phyloP scores from a whole-genome alignment of 2,329 filamentous ascomycete genomes.

The Colletotrichum lupini region DNA sequence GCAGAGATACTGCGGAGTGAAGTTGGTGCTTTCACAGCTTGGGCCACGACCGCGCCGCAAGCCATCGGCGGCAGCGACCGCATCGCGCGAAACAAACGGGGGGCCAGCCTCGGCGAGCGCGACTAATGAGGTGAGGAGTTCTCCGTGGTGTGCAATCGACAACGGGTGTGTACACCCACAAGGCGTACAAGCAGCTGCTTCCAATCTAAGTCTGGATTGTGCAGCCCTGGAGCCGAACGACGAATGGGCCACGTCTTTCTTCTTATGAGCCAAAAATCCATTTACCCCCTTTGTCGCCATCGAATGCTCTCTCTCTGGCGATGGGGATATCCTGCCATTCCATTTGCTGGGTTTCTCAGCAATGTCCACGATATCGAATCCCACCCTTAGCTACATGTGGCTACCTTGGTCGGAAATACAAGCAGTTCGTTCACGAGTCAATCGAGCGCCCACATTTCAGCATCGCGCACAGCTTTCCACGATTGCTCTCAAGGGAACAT shows the following conservation, averaged over 20 bases:
- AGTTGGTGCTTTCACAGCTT: background rate
- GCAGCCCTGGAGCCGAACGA: background rate
- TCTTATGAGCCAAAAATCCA: background rate
- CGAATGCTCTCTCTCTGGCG: background rate
- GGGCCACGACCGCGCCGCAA: background rate
- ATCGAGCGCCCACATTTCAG: background rate
- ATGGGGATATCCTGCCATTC: background rate
- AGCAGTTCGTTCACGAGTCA: background rate
- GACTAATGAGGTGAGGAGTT: slow-evolving; percentile 8
- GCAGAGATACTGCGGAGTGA: background rate
- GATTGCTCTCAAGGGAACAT: background rate
- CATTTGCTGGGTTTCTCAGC: background rate
- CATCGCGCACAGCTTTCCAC: background rate
- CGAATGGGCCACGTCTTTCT: background rate
- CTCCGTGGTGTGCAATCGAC: background rate
- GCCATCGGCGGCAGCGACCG: slow-evolving; percentile 11
- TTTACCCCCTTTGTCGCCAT: background rate
- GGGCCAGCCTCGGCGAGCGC: slow-evolving; percentile 5
- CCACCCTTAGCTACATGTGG: background rate
- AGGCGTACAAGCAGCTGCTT: background rate
- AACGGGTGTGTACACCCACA: background rate
- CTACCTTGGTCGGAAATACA: background rate
- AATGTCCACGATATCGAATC: background rate
- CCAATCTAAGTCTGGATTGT: background rate
- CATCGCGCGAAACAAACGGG: slow-evolving; percentile 5